phyloP scores from a whole-genome alignment of 768 basidiomycete species.

The Rhodotorula paludigena region DNA sequence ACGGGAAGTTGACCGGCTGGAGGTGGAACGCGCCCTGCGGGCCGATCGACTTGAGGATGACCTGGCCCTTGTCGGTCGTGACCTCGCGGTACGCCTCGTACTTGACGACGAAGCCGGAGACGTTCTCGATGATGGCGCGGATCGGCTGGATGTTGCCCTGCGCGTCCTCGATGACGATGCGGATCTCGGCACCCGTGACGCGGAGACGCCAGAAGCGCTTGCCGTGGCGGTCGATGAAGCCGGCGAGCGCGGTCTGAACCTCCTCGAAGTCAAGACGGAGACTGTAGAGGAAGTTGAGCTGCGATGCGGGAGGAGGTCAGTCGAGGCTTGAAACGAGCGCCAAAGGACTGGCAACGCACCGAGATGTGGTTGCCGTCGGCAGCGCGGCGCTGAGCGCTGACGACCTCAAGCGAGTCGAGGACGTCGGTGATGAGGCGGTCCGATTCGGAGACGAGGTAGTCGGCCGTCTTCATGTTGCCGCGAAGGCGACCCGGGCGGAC shows the following conservation, averaged over 20 bases:
- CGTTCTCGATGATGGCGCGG: conserved; percentile 96
- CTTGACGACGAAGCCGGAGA: conserved; percentile 97
- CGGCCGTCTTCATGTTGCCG: conserved; percentile 86
- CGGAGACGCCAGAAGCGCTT: conserved; percentile 97
- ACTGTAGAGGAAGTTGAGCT: conserved; percentile 93
- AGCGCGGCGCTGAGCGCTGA: conserved; percentile 78
- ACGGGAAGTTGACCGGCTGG: conserved; percentile 85
- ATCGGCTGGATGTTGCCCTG: conserved; percentile 94
- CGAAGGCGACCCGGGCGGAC: conserved; percentile 91
- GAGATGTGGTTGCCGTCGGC: conserved; percentile 98
- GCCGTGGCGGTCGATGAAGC: conserved; percentile 97
- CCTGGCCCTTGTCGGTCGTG: conserved; percentile 87
- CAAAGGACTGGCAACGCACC: conserved; percentile 18
- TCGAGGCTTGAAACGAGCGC: conserved; percentile 42
- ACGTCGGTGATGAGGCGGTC: conserved; percentile 91
- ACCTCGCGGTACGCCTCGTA: conserved; percentile 98
- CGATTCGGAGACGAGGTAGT: conserved; percentile 97
- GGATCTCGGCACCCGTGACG: conserved; percentile 95
- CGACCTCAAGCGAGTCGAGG: conserved; percentile 90
- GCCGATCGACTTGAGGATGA: conserved; percentile 95
- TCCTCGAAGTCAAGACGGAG: conserved; percentile 93
- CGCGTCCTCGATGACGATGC: conserved; percentile 86
- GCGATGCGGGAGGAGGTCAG: background rate
- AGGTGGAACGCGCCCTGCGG: conserved; percentile 95
- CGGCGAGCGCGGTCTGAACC: conserved; percentile 92